A percentile compares a stretch with the other conserved stretches of the same genome.
phyloP scores from a whole-genome alignment of 202 grass and related monocot species.

The Panicum hallii region DNA sequence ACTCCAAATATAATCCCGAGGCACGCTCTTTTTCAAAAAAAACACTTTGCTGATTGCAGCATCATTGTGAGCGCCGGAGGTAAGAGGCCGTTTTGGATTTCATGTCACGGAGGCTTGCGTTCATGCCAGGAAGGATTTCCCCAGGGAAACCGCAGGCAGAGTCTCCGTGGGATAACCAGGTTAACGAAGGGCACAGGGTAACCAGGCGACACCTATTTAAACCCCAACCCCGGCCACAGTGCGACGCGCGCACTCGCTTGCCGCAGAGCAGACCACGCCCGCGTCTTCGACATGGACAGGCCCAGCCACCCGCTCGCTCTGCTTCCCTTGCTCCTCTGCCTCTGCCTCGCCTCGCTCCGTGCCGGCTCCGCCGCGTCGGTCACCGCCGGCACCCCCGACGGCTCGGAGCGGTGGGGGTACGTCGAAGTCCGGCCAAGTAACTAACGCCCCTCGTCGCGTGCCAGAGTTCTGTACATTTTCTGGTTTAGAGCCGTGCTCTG shows the following conservation, averaged over 20 bases:
- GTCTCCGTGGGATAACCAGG: not conserved
- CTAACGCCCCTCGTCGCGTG: not conserved
- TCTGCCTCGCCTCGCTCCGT: slow-evolving; percentile 8
- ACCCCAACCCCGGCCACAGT: not conserved
- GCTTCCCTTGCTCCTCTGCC: slow-evolving; percentile 27
- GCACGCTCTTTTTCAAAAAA: not conserved
- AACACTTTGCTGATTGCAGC: not conserved
- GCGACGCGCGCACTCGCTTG: not conserved
- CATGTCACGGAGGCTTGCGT: slow-evolving; percentile 18
- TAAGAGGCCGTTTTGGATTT: slow-evolving; percentile 14
- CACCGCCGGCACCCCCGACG: slow-evolving; percentile 52
- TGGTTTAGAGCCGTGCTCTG: not conserved
- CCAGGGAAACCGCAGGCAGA: too few species aligned
- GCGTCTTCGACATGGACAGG: slow-evolving; percentile 46
- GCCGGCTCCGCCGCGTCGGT: not conserved
- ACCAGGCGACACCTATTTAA: not conserved
- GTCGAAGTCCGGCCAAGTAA: slow-evolving; percentile 85
- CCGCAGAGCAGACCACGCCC: too few species aligned
- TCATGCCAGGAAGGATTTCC: not conserved
- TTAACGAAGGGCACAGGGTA: not conserved
- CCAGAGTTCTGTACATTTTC: not conserved
- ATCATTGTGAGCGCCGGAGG: not conserved
- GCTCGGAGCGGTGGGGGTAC: slow-evolving; percentile 77
- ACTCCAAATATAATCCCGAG: not conserved
- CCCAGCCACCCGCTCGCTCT: not conserved